These are phyloP conservation scores for Leishmania turanica DNA, from an alignment of 208 protist genomes.

Conservation along the genomic window DNA sequence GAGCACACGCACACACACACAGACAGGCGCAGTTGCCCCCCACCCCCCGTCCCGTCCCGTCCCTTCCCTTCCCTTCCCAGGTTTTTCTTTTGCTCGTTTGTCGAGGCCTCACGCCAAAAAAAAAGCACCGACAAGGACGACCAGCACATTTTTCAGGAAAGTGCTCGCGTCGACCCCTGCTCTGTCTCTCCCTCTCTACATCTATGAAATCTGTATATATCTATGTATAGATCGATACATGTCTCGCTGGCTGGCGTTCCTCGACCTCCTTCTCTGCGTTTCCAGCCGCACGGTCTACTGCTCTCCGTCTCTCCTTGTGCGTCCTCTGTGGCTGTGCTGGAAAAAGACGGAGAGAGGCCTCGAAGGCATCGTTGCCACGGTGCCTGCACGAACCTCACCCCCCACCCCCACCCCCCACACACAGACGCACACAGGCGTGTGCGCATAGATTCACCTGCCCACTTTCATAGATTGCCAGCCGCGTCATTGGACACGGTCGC, in stretches of 20 bases:
- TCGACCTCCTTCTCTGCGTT: not conserved
- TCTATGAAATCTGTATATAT: too few relatives aligned
- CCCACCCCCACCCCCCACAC: not conserved
- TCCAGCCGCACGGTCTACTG: not conserved
- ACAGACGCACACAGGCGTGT: not conserved
- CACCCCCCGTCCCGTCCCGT: not conserved
- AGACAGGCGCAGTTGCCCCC: not conserved
- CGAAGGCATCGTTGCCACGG: not conserved
- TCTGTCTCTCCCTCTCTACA: not conserved
- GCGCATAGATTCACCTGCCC: not conserved
- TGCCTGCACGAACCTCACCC: not conserved
- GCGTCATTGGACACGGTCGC: not conserved
- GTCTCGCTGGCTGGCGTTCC: not conserved
- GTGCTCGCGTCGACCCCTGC: not conserved
- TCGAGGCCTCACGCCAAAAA: not conserved
- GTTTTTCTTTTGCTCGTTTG: conserved; percentile 5
- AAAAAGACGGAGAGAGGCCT: not conserved
- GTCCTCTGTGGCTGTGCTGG: not conserved
- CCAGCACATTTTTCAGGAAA: not conserved
- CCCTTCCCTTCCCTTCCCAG: not conserved
- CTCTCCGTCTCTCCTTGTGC: not conserved
- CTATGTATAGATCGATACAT: too few relatives aligned
- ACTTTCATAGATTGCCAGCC: not conserved
- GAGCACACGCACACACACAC: not conserved
- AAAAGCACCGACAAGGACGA: not conserved